Conservation (phyloP, 1,284 basidiomycete genomes). For the Acaromyces ingoldii region DNA sequence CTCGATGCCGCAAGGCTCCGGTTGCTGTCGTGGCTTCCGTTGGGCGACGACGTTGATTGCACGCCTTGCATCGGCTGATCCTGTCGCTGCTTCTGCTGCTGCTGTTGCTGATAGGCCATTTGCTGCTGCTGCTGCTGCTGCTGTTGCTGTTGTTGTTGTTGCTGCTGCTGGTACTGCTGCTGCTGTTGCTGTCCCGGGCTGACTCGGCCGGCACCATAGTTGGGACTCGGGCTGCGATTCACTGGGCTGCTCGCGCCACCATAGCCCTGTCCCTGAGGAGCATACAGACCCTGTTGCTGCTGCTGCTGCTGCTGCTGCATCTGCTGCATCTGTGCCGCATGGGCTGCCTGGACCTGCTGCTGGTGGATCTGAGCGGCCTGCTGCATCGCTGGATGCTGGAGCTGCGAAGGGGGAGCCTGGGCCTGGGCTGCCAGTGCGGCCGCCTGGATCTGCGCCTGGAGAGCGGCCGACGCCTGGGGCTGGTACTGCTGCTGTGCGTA, state of each 20-base stretch:
- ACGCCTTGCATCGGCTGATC: slow-evolving; percentile 14
- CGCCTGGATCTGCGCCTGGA: slow-evolving; percentile 44
- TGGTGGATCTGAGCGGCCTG: slow-evolving; percentile 42
- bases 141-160: slow-evolving; percentile 14
- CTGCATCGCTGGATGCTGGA: slow-evolving; percentile 43
- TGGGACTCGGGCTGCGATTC: slow-evolving; percentile 8
- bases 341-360: slow-evolving; percentile 23
- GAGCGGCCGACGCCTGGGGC: slow-evolving; percentile 21
- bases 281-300: slow-evolving; percentile 16
- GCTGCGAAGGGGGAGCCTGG: slow-evolving; percentile 39
- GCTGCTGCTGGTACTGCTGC: slow-evolving; percentile 4
- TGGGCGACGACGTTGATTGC: neutral
- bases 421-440: slow-evolving; percentile 42
- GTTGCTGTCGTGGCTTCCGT: neutral
- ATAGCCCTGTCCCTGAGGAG: slow-evolving; percentile 12
- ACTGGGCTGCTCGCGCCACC: slow-evolving; percentile 2
- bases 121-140: slow-evolving; percentile 11
- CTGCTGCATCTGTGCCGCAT: slow-evolving; percentile 17
- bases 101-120: slow-evolving; percentile 18
- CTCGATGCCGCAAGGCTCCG: neutral
- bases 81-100: slow-evolving; percentile 1
- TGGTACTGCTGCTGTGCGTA: slow-evolving; percentile 33
- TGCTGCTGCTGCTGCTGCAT: slow-evolving; percentile 17
- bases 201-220: slow-evolving; percentile 5
- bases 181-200: slow-evolving; percentile 9